phyloP scores from a whole-genome alignment of 306 rosid species.

The Neltuma alba region DNA sequence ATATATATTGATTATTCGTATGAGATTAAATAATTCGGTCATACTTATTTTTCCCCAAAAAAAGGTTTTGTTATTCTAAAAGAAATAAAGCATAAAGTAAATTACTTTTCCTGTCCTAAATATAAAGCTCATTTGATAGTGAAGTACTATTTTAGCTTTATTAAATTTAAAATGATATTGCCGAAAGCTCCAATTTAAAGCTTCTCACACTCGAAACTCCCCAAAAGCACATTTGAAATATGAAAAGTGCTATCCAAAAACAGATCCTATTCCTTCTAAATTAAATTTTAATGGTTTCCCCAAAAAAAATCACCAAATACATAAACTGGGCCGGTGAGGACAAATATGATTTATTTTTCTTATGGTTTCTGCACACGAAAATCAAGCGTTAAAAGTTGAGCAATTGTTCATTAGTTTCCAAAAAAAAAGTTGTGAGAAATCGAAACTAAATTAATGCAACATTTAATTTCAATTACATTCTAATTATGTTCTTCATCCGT shows the following conservation, averaged over 20 bases:
- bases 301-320: neutral
- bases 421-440: neutral
- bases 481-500: neutral
- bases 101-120: too few species aligned
- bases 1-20: neutral
- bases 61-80: neutral
- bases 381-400: neutral
- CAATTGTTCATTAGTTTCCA: neutral
- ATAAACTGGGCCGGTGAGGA: too few species aligned
- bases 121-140: too few species aligned
- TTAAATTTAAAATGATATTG: too few species aligned
- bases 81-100: too few species aligned
- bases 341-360: too few species aligned
- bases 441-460: neutral
- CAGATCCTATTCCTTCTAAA: too few species aligned
- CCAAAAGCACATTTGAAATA: too few species aligned
- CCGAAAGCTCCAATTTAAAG: neutral
- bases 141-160: too few species aligned
- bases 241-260: too few species aligned
- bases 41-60: too few species aligned
- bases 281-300: too few species aligned
- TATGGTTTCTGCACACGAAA: neutral
- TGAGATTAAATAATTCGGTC: neutral
- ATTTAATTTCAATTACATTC: neutral
- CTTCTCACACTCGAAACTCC: neutral